Percentiles rank a stretch among this genome's conserved stretches.
Conservation (phyloP, 306 rosid species). For the barrel medic (Medicago truncatula) region MtrunA17r5.0-ANR NC_053049.1:749501-750000, state of each 20-base stretch:
- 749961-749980: neutral
- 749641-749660: neutral
- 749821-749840: no score
- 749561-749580: neutral
- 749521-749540: constrained; percentile 29
- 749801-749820: no score
- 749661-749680: constrained; percentile 11
- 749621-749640: neutral
- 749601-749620: constrained; percentile 35
- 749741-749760: no score
- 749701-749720: neutral
- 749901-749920: no score
- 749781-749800: no score
- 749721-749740: no score
- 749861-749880: no score
- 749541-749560: constrained; percentile 14
- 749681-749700: constrained; percentile 31
- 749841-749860: no score
- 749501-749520: constrained; percentile 75
- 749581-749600: constrained; percentile 29
- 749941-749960: neutral
- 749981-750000: neutral
- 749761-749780: no score
- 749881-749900: no score
- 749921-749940: no score